phyloP scores from a whole-genome alignment of 768 basidiomycete species.

The Mycena indigotica region DNA sequence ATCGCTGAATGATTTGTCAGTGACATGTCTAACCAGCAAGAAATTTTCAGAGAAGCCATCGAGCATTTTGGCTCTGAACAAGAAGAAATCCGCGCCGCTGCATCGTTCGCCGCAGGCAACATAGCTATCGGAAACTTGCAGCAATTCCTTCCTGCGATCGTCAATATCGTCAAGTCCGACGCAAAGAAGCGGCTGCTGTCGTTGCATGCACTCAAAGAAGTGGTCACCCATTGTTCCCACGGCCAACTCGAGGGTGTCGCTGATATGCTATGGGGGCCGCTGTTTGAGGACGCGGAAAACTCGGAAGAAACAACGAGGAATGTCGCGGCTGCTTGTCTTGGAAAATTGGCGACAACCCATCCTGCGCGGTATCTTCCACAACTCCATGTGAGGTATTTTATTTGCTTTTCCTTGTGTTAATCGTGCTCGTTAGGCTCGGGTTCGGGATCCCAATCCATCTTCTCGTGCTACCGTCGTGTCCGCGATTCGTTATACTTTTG shows the following conservation, averaged over 20 bases:
- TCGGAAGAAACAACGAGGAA: conserved; percentile 92
- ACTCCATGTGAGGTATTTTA: conserved; percentile 65
- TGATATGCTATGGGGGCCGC: conserved; percentile 86
- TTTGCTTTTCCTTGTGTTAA: not conserved
- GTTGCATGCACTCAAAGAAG: conserved; percentile 93
- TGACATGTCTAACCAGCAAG: conserved; percentile 80
- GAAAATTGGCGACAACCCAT: conserved; percentile 90
- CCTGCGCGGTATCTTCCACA: conserved; percentile 91
- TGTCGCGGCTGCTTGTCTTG: conserved; percentile 94
- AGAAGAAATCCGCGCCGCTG: conserved; percentile 87
- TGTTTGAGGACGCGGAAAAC: conserved; percentile 89
- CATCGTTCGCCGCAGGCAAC: conserved; percentile 95
- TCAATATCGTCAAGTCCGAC: conserved; percentile 75
- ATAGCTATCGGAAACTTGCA: conserved; percentile 92
- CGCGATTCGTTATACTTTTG: conserved; percentile 92
- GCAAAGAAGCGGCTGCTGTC: conserved; percentile 80
- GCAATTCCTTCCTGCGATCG: conserved; percentile 82
- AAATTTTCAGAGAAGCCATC: conserved; percentile 76
- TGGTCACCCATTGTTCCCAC: conserved; percentile 88
- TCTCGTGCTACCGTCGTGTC: conserved; percentile 89
- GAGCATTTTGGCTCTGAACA: conserved; percentile 74
- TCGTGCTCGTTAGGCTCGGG: conserved; percentile 53
- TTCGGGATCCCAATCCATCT: conserved; percentile 66
- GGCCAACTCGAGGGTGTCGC: conserved; percentile 85
- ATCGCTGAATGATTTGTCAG: conserved; percentile 45